phyloP scores from a whole-genome alignment of 768 basidiomycete species.

The Lepiota brunneoincarnata region DNA sequence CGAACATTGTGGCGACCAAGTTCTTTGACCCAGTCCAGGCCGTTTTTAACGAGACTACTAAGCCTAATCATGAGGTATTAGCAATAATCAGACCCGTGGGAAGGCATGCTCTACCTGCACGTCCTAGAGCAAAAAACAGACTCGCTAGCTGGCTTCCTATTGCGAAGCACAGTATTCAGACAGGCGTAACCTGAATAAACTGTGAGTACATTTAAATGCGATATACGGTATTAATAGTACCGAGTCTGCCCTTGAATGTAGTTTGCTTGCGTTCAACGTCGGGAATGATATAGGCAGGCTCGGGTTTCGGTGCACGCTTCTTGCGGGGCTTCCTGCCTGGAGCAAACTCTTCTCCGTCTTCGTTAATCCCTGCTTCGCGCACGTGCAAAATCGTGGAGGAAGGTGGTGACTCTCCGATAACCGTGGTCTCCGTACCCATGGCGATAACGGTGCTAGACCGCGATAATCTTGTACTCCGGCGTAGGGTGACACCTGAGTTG shows the following conservation, averaged over 20 bases:
- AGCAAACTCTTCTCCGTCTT: constrained; percentile 6
- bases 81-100: constrained; percentile 15
- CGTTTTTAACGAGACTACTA: constrained; percentile 76
- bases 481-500: not conserved
- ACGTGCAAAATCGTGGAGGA: not conserved
- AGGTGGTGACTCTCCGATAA: not conserved
- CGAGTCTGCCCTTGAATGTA: constrained; percentile 66
- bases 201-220: not conserved
- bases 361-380: not conserved
- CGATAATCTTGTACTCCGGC: constrained; percentile 7
- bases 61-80: constrained; percentile 43
- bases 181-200: constrained; percentile 67
- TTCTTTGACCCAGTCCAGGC: constrained; percentile 79
- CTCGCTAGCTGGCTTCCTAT: constrained; percentile 58
- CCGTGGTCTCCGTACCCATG: not conserved
- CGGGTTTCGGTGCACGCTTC: constrained; percentile 30
- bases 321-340: constrained; percentile 14
- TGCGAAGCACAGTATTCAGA: constrained; percentile 79
- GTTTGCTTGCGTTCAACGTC: constrained; percentile 66
- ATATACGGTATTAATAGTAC: constrained; percentile 22
- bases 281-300: constrained; percentile 66
- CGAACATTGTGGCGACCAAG: constrained; percentile 72
- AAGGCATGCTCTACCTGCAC: constrained; percentile 41
- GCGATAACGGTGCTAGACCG: not conserved
- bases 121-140: constrained; percentile 76